Conservation (phyloP, 208 protist species). For the Novymonas esmeraldas region DNA sequence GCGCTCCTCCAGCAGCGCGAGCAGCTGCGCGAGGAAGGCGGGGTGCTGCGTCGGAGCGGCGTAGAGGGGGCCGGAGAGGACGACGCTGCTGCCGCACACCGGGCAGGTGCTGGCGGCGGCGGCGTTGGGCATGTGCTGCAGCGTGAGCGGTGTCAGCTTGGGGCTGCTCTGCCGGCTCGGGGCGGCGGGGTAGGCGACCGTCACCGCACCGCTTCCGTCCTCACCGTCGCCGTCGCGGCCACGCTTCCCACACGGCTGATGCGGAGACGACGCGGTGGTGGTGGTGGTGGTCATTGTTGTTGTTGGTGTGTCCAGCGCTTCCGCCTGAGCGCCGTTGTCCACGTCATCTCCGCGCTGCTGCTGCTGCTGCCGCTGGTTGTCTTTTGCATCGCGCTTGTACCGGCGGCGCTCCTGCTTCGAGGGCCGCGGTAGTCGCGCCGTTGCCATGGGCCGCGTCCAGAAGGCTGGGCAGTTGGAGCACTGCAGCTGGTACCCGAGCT, state of each 20-base stretch:
- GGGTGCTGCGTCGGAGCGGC: slow-evolving; percentile 86
- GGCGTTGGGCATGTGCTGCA: slow-evolving; percentile 26
- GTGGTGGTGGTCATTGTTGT: not conserved
- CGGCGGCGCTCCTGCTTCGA: slow-evolving; percentile 20
- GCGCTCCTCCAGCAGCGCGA: slow-evolving; percentile 73
- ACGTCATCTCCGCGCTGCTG: too few species aligned
- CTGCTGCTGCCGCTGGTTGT: slow-evolving; percentile 24
- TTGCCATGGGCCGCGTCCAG: slow-evolving; percentile 91
- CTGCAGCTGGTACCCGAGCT: slow-evolving; percentile 93
- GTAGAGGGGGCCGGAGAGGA: slow-evolving; percentile 95
- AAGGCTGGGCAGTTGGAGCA: slow-evolving; percentile 96
- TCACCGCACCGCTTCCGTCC: slow-evolving; percentile 2
- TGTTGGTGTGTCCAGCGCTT: slow-evolving; percentile 2
- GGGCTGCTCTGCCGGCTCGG: slow-evolving; percentile 53
- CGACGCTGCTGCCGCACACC: slow-evolving; percentile 81
- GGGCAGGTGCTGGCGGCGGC: slow-evolving; percentile 37
- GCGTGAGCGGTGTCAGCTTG: slow-evolving; percentile 40
- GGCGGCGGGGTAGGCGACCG: slow-evolving; percentile 45
- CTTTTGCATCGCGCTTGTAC: slow-evolving; percentile 24
- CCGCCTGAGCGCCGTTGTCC: too few species aligned
- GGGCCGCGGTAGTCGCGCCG: slow-evolving; percentile 31
- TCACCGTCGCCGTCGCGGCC: not conserved
- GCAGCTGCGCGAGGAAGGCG: slow-evolving; percentile 73
- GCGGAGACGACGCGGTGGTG: not conserved
- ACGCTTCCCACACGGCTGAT: not conserved